These are phyloP conservation scores for Colletotrichum sansevieriae DNA, from an alignment of 2,329 filamentous ascomycete genomes.

Conservation along the genomic window DNA sequence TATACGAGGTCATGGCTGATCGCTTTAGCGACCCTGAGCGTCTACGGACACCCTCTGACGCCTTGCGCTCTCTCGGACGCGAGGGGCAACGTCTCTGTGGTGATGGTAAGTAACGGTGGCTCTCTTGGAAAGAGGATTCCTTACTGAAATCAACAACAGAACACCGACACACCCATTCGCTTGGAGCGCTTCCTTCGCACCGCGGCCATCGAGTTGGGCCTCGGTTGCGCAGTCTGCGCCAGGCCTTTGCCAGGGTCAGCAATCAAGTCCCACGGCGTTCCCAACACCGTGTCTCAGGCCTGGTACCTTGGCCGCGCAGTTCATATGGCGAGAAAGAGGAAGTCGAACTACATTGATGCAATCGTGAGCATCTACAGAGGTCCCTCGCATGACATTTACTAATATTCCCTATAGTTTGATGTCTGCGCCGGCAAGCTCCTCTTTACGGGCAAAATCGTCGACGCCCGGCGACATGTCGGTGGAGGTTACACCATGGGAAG, in stretches of 20 bases:
- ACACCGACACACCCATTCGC: slow-evolving; percentile 50
- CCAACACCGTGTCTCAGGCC: slow-evolving; percentile 51
- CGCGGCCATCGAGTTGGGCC: slow-evolving; percentile 54
- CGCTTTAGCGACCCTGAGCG: slow-evolving; percentile 51
- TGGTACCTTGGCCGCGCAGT: slow-evolving; percentile 52
- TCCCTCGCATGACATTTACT: neutral
- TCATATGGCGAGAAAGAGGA: slow-evolving; percentile 47
- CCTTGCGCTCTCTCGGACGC: slow-evolving; percentile 51
- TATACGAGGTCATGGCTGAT: slow-evolving; percentile 47
- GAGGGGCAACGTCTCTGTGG: slow-evolving; percentile 45
- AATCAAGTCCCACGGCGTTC: slow-evolving; percentile 51
- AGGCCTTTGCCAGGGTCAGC: slow-evolving; percentile 50
- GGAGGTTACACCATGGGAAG: slow-evolving; percentile 58
- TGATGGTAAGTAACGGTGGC: slow-evolving; percentile 45
- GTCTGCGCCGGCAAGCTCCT: slow-evolving; percentile 52
- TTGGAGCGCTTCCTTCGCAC: slow-evolving; percentile 53
- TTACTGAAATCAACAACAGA: slow-evolving; percentile 42
- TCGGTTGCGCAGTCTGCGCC: slow-evolving; percentile 53
- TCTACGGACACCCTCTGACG: slow-evolving; percentile 53
- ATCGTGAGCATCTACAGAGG: slow-evolving; percentile 6
- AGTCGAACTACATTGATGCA: slow-evolving; percentile 48
- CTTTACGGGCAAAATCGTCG: slow-evolving; percentile 56
- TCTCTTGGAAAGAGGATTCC: fast-evolving
- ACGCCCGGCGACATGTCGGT: slow-evolving; percentile 54
- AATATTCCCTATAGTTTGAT: slow-evolving; percentile 33